phyloP scores from a whole-genome alignment of 805 yeast genomes.

The Teunomyces panamensis region DNA sequence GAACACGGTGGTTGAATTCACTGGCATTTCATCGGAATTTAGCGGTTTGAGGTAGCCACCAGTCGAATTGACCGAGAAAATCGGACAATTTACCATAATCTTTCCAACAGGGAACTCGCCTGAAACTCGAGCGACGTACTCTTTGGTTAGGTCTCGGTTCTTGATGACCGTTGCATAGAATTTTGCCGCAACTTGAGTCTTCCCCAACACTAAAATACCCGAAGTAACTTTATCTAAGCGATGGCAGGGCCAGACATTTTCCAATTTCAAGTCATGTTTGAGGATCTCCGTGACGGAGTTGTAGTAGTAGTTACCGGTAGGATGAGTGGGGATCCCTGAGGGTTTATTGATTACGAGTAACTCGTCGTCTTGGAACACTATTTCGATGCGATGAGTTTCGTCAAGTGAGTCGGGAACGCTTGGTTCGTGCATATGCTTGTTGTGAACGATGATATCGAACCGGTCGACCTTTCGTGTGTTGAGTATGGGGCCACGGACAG shows the following conservation, averaged over 20 bases:
- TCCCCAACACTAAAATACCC: constrained; percentile 47
- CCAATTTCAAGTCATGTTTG: constrained; percentile 23
- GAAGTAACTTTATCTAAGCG: constrained; percentile 52
- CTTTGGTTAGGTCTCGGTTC: constrained; percentile 30
- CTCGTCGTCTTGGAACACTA: constrained; percentile 35
- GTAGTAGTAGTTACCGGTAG: constrained; percentile 42
- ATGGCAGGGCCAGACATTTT: constrained; percentile 42
- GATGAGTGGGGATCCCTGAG: constrained; percentile 54
- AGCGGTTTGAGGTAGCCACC: constrained; percentile 31
- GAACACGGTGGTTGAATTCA: constrained; percentile 33
- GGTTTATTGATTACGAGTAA: constrained; percentile 50
- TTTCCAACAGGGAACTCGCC: constrained; percentile 37
- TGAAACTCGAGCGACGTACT: constrained; percentile 44
- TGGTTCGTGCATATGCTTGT: constrained; percentile 48
- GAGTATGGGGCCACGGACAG: constrained; percentile 18
- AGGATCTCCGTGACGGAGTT: constrained; percentile 46
- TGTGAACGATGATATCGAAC: constrained; percentile 19
- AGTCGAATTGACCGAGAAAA: constrained; percentile 32
- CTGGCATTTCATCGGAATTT: constrained; percentile 20
- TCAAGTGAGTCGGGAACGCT: constrained; percentile 20
- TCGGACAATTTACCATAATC: constrained; percentile 36
- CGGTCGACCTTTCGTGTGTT: constrained; percentile 5
- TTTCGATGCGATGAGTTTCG: constrained; percentile 4
- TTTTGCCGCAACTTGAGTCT: constrained; percentile 29
- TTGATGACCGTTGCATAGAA: constrained; percentile 30